phyloP scores from a whole-genome alignment of 2,329 filamentous ascomycete genomes.

The Conoideocrella luteorostrata region DNA sequence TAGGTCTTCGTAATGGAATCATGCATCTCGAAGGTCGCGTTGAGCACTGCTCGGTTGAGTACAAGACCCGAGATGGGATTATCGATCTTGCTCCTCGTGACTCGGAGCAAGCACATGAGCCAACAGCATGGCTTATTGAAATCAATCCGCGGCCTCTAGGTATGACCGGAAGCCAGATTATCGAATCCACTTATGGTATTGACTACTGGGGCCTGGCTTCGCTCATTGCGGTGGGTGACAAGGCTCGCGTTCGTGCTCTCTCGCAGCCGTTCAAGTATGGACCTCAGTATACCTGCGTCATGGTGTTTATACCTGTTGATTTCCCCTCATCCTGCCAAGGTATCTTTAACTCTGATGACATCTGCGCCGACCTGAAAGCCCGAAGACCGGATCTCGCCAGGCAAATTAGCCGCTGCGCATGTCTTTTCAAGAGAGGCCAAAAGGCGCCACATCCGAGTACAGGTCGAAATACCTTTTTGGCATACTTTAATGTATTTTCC shows the following conservation, averaged over 20 bases:
- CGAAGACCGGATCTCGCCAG: slow-evolving; percentile 5
- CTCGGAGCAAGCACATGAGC: background rate
- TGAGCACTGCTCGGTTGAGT: slow-evolving; percentile 9
- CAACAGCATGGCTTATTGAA: slow-evolving; percentile 12
- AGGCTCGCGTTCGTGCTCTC: slow-evolving; percentile 8
- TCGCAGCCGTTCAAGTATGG: slow-evolving; percentile 12
- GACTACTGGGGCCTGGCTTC: slow-evolving; percentile 12
- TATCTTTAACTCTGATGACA: slow-evolving; percentile 12
- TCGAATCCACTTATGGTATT: slow-evolving; percentile 14
- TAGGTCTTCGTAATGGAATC: slow-evolving; percentile 10
- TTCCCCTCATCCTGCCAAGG: slow-evolving; percentile 10
- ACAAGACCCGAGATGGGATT: slow-evolving; percentile 3
- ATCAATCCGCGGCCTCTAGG: slow-evolving; percentile 15
- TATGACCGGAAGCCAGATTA: slow-evolving; percentile 10
- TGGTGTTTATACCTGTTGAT: slow-evolving; percentile 8
- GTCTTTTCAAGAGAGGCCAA: slow-evolving; percentile 6
- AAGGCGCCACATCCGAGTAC: slow-evolving; percentile 5
- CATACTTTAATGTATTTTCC: slow-evolving; percentile 8
- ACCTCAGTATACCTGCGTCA: slow-evolving; percentile 9
- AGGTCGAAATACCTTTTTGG: slow-evolving; percentile 5
- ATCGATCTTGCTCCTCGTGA: background rate
- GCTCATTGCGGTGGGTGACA: slow-evolving; percentile 9
- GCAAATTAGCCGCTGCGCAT: slow-evolving; percentile 3
- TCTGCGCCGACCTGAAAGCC: slow-evolving; percentile 6
- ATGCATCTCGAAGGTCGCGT: slow-evolving; percentile 14